A percentile compares a stretch with the other conserved stretches of the same genome.
These are phyloP conservation scores for Ophiocordyceps polyrhachis-furcata DNA, from an alignment of 2,329 filamentous ascomycete species.

Conservation along the genomic window DNA sequence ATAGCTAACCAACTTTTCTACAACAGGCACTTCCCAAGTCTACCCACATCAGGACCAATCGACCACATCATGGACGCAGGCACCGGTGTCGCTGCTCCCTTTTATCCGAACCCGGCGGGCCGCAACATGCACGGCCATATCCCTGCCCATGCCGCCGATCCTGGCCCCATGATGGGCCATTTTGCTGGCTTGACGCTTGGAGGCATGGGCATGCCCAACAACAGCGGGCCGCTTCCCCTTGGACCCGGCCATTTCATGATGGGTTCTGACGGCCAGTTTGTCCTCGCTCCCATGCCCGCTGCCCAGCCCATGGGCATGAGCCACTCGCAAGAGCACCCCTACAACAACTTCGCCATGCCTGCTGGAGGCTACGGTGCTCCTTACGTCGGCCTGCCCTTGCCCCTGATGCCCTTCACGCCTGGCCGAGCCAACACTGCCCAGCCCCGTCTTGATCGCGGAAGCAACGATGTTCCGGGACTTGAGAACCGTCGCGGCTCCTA, in stretches of 20 bases:
- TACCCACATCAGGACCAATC: constrained; percentile 14
- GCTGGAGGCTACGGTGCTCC: constrained; percentile 16
- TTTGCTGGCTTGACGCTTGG: constrained; percentile 20
- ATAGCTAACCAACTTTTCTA: not conserved
- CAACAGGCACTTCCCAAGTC: constrained; percentile 10
- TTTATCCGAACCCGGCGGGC: constrained; percentile 12
- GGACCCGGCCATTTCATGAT: constrained; percentile 19
- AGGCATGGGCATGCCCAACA: constrained; percentile 15
- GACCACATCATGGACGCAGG: constrained; percentile 17
- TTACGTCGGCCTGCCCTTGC: constrained; percentile 17
- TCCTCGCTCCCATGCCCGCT: constrained; percentile 17
- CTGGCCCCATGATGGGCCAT: constrained; percentile 13
- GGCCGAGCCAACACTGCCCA: constrained; percentile 25
- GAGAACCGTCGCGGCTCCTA: constrained; percentile 50
- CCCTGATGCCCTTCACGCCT: constrained; percentile 32
- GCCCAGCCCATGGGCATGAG: constrained; percentile 17
- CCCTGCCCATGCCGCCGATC: constrained; percentile 13
- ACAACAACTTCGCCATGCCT: constrained; percentile 13
- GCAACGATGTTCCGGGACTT: constrained; percentile 38
- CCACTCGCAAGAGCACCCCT: constrained; percentile 15
- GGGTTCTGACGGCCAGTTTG: constrained; percentile 19
- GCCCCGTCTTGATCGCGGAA: constrained; percentile 26
- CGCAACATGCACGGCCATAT: constrained; percentile 13
- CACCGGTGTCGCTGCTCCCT: constrained; percentile 12
- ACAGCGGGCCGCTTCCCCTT: constrained; percentile 12